Percentiles rank a stretch among this genome's conserved stretches.
phyloP scores from a whole-genome alignment of 176 grass and related monocot genomes.

The Musa itinerans region DNA sequence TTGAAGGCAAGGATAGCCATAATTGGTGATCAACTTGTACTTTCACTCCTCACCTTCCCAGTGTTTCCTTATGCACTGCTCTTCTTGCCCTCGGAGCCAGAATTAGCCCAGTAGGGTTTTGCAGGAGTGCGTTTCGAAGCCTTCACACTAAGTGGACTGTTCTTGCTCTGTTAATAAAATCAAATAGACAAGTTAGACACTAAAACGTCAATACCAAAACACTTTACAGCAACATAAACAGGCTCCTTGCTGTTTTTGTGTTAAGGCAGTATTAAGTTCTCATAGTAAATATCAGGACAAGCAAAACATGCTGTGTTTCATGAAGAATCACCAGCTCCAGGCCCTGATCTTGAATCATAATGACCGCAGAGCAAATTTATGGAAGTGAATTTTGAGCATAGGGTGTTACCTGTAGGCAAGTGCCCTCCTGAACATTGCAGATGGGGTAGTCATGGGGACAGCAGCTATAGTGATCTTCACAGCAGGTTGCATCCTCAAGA shows the following conservation, averaged over 20 bases:
- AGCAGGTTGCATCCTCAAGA: conserved; percentile 30
- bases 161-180: conserved; percentile 32
- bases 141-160: conserved; percentile 35
- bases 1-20: not conserved
- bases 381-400: not conserved
- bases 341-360: no score
- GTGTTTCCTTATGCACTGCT: conserved; percentile 10
- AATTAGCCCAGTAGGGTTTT: not conserved
- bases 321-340: not conserved
- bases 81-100: not conserved
- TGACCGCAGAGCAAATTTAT: no score
- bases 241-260: no score
- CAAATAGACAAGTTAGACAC: not conserved
- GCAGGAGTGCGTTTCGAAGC: conserved; percentile 29
- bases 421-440: conserved; percentile 31
- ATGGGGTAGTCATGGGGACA: conserved; percentile 43
- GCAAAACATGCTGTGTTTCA: not conserved
- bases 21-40: not conserved
- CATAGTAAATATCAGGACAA: not conserved
- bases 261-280: not conserved
- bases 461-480: conserved; percentile 43
- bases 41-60: not conserved
- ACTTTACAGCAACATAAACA: not conserved
- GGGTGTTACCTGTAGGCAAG: conserved; percentile 30
- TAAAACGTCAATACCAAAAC: not conserved